Percentiles rank a stretch among this genome's conserved stretches.
These are phyloP conservation scores for Alternaria hordeiaustralica DNA, from an alignment of 2,329 filamentous ascomycete genomes.

Conservation along the genomic window DNA sequence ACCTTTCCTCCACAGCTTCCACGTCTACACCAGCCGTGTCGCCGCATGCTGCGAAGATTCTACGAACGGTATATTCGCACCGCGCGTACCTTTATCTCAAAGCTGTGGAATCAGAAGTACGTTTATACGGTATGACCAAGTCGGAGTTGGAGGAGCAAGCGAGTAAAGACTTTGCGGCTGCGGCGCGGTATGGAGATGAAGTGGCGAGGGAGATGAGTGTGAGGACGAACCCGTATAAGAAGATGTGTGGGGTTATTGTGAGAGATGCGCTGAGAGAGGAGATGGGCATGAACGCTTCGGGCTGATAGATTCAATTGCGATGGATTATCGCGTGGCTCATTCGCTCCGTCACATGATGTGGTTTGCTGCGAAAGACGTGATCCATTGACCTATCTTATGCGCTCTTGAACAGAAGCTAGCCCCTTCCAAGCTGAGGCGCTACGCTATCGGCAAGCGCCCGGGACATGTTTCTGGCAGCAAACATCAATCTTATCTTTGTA, in stretches of 20 bases:
- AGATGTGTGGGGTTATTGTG: conserved; percentile 67
- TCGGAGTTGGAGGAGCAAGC: conserved; percentile 62
- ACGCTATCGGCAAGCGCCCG: neutral
- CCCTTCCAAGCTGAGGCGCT: neutral
- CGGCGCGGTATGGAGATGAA: conserved; percentile 63
- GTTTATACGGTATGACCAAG: conserved; percentile 41
- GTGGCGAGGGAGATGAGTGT: conserved; percentile 64
- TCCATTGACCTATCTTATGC: neutral
- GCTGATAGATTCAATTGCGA: neutral
- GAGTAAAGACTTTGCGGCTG: conserved; percentile 61
- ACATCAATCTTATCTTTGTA: neutral
- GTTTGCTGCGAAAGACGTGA: no score
- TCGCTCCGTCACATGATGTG: neutral
- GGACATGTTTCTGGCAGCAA: neutral
- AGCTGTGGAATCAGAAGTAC: conserved; percentile 46
- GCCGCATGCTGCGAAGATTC: conserved; percentile 67
- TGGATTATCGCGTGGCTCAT: no score
- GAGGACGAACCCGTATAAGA: conserved; percentile 67
- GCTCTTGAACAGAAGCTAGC: neutral
- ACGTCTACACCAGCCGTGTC: conserved; percentile 61
- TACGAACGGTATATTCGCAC: conserved; percentile 76
- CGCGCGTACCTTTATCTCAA: conserved; percentile 58
- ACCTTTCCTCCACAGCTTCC: conserved; percentile 55
- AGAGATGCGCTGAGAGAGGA: conserved; percentile 66
- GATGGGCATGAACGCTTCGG: conserved; percentile 13